A percentile compares a stretch with the other conserved stretches of the same genome.
Conservation (phyloP, 495 filamentous ascomycete species). For the Clohesyomyces aquaticus region DNA sequence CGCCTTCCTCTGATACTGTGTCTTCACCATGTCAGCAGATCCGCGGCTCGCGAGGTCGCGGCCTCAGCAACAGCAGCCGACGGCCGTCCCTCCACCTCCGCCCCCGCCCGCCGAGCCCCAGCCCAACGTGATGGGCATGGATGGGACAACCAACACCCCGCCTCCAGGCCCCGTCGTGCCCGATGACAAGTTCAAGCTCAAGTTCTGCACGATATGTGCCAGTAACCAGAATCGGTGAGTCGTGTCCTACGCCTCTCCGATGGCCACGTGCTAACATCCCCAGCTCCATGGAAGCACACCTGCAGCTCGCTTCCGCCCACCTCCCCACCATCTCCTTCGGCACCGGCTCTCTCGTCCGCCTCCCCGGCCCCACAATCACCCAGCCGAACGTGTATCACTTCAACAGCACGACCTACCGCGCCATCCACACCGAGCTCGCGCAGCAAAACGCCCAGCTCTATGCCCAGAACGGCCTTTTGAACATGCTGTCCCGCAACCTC, state of each 20-base stretch:
- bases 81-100: conserved; percentile 53
- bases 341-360: conserved; percentile 90
- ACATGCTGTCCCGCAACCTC: conserved; percentile 93
- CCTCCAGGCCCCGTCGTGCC: conserved; percentile 37
- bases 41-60: conserved; percentile 56
- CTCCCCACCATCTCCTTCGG: conserved; percentile 98
- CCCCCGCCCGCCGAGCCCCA: conserved; percentile 54
- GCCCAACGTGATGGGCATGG: conserved; percentile 38
- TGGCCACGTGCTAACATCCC: conserved; percentile 18
- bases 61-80: conserved; percentile 41
- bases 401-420: conserved; percentile 88
- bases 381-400: conserved; percentile 98
- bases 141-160: conserved; percentile 55
- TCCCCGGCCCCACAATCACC: conserved; percentile 87
- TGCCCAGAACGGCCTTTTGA: conserved; percentile 85
- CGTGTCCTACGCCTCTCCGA: neutral
- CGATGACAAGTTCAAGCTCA: conserved; percentile 68
- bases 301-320: conserved; percentile 78
- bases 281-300: conserved; percentile 96
- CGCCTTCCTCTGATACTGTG: neutral
- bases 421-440: conserved; percentile 87
- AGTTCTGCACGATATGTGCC: conserved; percentile 98
- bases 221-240: conserved; percentile 91
- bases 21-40: conserved; percentile 58
- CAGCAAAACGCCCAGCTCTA: conserved; percentile 87